Base-by-base conservation (phyloP, 2,329 filamentous ascomycete species). In the Huntiella decipiens region DNA sequence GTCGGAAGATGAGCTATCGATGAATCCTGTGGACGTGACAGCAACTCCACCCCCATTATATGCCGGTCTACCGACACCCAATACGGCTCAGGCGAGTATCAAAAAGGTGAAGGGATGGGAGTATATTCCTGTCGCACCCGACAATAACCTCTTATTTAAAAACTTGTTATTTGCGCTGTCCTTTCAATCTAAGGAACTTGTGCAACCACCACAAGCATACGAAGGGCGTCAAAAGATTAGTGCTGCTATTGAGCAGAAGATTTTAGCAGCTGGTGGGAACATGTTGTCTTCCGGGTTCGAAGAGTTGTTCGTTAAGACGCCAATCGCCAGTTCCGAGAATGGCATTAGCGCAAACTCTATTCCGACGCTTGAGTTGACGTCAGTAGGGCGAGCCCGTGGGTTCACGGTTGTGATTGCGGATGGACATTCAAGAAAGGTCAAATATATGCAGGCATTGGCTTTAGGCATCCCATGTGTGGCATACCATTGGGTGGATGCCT, bases 371-470 rank as follows among this genome's bases (percentile, higher is more conserved):
- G 64, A 59, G 1, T 66, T 92, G 1, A 74, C 64, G 1, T 52
- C 65, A 8, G 59, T 65, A 16, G 71, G 71, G 16, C 56, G 63
- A 33, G 62, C 69, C 2, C 65, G 77, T 1, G 79, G 83, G 0
- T 96, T 98, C 56, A 77, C 82, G 0, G 87, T 85, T 3, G 65
- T 96, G 11, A 82, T 98, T 50, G 80, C 87, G 0, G 84, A 96
- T 56, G 73, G 75, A 4, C 82, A 94, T 58, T 91, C 82, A 5
- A 77, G 88, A 40, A 86, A 85, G 51, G 74, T 78, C 43, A 98
- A 96, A 58, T 95, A 91, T 59, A 82, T 96, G 69, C 87, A 96
- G 62, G 91, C 91, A 0, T 71, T 98, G 2, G 87, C 91, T 0
- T 71, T 98, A 1, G 85, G 84, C 1, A 63, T 98, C 0, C 91